Percentiles rank a stretch among this genome's conserved stretches.
These are phyloP conservation scores for Ceratocystiopsis sp. DNA, from an alignment of 2,329 filamentous ascomycete genomes.

Conservation along the genomic window DNA sequence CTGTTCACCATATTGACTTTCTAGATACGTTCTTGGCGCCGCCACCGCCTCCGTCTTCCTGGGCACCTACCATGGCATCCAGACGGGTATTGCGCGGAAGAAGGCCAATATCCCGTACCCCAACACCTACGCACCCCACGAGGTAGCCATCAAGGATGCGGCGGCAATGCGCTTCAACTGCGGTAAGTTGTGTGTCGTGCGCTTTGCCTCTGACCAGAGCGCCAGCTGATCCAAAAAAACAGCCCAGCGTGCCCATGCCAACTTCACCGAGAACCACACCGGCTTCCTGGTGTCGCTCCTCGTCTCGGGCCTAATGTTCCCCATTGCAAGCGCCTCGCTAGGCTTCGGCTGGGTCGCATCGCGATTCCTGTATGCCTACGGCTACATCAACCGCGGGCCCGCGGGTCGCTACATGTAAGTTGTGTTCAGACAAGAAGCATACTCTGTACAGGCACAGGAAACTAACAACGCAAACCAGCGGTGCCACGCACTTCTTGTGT, in stretches of 20 bases:
- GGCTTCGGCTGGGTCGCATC: slow-evolving; percentile 35
- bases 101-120: slow-evolving; percentile 39
- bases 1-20: not conserved
- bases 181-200: slow-evolving; percentile 18
- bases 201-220: too few relatives aligned
- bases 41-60: slow-evolving; percentile 41
- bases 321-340: slow-evolving; percentile 28
- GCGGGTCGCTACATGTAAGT: slow-evolving; percentile 24
- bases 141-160: slow-evolving; percentile 35
- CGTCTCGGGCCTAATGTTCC: slow-evolving; percentile 38
- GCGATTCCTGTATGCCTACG: slow-evolving; percentile 36
- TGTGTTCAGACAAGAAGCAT: not conserved
- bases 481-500: slow-evolving; percentile 4
- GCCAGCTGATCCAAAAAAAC: not conserved
- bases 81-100: slow-evolving; percentile 33
- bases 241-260: slow-evolving; percentile 44
- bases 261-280: slow-evolving; percentile 45
- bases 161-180: slow-evolving; percentile 46
- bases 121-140: slow-evolving; percentile 34
- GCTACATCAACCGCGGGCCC: slow-evolving; percentile 33
- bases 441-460: not conserved
- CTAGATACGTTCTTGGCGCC: slow-evolving; percentile 43
- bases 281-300: slow-evolving; percentile 34
- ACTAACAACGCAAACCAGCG: slow-evolving; percentile 14
- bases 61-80: slow-evolving; percentile 32